Evolutionary conservation across 768 basidiomycete species (phyloP).

Genomic region (Dentipellis sp.): DNA sequence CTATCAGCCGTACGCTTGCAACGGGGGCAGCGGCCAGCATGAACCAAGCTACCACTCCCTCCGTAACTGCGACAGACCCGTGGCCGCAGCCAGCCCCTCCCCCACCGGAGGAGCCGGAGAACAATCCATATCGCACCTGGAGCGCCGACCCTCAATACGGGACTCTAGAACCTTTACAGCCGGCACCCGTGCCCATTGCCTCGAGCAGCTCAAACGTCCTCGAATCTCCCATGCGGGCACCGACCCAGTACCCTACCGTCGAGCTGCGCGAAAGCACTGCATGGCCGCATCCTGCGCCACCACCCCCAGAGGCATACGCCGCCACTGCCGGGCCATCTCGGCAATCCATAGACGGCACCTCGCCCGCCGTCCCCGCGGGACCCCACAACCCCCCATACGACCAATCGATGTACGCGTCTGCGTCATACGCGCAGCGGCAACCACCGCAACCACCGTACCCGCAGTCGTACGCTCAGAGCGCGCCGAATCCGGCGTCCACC

Average conservation of each 20-base stretch:
- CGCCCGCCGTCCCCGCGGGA: not conserved
- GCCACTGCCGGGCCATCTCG: conserved; percentile 2
- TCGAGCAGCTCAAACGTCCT: conserved; percentile 7
- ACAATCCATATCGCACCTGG: conserved; percentile 12
- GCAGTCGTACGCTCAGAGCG: conserved; percentile 19
- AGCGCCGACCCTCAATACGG: conserved; percentile 4
- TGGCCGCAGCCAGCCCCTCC: not conserved
- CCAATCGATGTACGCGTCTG: conserved; percentile 16
- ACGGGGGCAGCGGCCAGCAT: not conserved
- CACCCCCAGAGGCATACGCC: conserved; percentile 8
- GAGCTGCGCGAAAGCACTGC: not conserved
- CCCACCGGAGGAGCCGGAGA: conserved; percentile 6
- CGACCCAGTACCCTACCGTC: conserved; percentile 4
- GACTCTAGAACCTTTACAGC: conserved; percentile 7
- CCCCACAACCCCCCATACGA: conserved; percentile 9
- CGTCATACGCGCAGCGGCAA: conserved; percentile 15
- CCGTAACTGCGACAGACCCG: not conserved
- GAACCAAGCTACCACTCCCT: not conserved
- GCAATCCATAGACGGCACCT: conserved; percentile 1
- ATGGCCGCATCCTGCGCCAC: conserved; percentile 12
- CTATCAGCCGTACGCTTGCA: not conserved
- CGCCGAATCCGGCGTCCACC: conserved; percentile 21
- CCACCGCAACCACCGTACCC: conserved; percentile 17
- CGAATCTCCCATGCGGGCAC: conserved; percentile 7
- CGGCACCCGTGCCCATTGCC: conserved; percentile 2